Evolutionary conservation across 495 filamentous ascomycete species (phyloP).

Genomic region (Trichoderma asperelloides): DNA sequence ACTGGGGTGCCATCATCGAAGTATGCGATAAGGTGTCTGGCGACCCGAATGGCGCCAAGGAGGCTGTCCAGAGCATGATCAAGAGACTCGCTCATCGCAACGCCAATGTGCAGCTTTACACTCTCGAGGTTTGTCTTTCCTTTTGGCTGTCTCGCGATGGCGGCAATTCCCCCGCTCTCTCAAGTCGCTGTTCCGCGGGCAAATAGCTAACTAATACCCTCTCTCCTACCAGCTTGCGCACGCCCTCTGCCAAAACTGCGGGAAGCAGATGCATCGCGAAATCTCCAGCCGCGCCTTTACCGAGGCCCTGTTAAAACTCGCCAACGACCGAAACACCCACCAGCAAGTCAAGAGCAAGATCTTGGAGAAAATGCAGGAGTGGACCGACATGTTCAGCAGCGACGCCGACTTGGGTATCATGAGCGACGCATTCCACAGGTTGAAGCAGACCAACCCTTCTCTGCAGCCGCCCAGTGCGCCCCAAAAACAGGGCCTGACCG

Average conservation of each 20-base stretch:
- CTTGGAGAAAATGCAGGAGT: slow-evolving; percentile 89
- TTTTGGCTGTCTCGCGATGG: not conserved
- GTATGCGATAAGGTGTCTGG: slow-evolving; percentile 84
- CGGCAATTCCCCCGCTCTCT: not conserved
- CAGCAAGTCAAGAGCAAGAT: slow-evolving; percentile 96
- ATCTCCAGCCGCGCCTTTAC: slow-evolving; percentile 91
- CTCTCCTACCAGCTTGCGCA: slow-evolving; percentile 60
- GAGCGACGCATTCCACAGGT: slow-evolving; percentile 85
- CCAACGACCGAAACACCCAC: slow-evolving; percentile 90
- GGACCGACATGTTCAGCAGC: slow-evolving; percentile 86
- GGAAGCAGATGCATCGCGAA: slow-evolving; percentile 82
- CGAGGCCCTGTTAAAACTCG: slow-evolving; percentile 83
- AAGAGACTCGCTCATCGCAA: slow-evolving; percentile 94
- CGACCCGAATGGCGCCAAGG: slow-evolving; percentile 61
- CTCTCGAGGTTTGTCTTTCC: slow-evolving; percentile 62
- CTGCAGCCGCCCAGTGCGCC: slow-evolving; percentile 88
- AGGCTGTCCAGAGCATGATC: slow-evolving; percentile 88
- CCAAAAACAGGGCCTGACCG: slow-evolving; percentile 81
- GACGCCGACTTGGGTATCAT: slow-evolving; percentile 95
- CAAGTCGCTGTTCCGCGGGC: not conserved
- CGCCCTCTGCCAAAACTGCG: slow-evolving; percentile 91
- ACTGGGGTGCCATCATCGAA: slow-evolving; percentile 98
- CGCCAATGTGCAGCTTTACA: slow-evolving; percentile 98
- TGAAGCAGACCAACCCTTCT: slow-evolving; percentile 81
- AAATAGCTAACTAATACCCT: not conserved